Evolutionary conservation across 1,284 basidiomycete genomes (phyloP), one percentile per base, ranked within the genome.

Genomic region (Athelia psychrophila): DNA sequence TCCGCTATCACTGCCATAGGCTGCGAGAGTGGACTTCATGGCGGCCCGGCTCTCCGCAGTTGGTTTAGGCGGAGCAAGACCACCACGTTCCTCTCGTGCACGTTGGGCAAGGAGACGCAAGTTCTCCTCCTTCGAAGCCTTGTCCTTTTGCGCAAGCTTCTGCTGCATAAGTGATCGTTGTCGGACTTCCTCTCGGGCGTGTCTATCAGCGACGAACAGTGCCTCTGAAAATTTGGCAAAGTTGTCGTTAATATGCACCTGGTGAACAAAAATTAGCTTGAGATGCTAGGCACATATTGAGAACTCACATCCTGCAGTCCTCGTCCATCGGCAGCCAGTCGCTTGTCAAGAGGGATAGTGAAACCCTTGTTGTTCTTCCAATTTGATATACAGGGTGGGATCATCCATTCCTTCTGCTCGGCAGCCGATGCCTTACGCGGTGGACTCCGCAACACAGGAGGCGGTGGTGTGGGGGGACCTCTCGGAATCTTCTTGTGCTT

Each of bases 321-420:
- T 60, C 96, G 85, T 15, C 96, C 97, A 69, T 99, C 96, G 12
- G 97, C 96, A 19, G 97, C 97, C 47, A 99, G 78, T 61, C 97
- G 93, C 75, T 99, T 99, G 70, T 99, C 97, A 22, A 99, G 80
- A 24, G 97, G 95, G 61, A 99, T 98, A 4, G 96, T 99, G 73
- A 96, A 99, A 80, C 97, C 97, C 73, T 98, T 98, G 85, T 99
- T 98, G 78, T 99, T 99, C 79, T 99, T 99, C 97, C 97, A 99
- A 74, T 99, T 99, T 30, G 95, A 98, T 57, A 99, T 98, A 70
- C 95, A 98, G 16, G 97, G 97, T 3, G 97, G 97, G 51, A 99
- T 98, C 95, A 98, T 98, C 97, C 97, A 98, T 64, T 98, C 96
- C 72, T 98, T 98, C 73, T 98, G 96, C 67, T 99, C 97, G 54